Evolutionary conservation across 2,329 filamentous ascomycete genomes (phyloP), one percentile per base, ranked within the genome.

Genomic region (Fusarium agapanthi): DNA sequence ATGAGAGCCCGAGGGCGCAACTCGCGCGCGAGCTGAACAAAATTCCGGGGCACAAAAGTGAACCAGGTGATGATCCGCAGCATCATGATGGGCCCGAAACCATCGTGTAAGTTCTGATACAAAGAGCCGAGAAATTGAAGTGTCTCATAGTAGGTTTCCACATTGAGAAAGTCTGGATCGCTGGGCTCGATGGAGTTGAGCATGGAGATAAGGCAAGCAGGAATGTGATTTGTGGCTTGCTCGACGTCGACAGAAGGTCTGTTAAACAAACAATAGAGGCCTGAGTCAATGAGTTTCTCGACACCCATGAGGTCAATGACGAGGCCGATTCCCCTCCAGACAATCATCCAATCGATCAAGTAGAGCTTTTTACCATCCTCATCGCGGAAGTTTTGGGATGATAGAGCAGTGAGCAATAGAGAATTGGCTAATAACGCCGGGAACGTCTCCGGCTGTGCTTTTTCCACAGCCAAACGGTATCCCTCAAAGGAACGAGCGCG

Each of bases 321-420:
- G 22, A 86, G 76, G 35, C 86, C 82, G 32, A 83, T 88, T 15
- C 88, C 88, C 15, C 84, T 81, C 87, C 87, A 90, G 18, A 89
- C 81, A 7, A 84, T 73, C 79, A 89, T 86, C 87, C 88, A 90
- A 75, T 89, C 84, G 48, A 89, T 77, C 35, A 89, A 84, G 72
- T 85, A 88, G 5, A 89, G 81, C 4, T 83, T 82, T 48, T 80
- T 82, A 24, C 78, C 77, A 53, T 85, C 81, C 1, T 80, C 77
- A n/a, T 87, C 85, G 7, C 86, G 83, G 75, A 89, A 89, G 58
- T 80, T 80, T 60, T 88, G 82, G 10, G 86, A 86, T 15, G 86
- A 85, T 10, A 89, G 79, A 11, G 83, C 87, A 32, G 84, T 85
- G 65, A 88, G 82, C 22, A 90, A 76, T 13, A 89, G 80, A 4